Evolutionary conservation across 2,329 filamentous ascomycete genomes (phyloP), one percentile per base, ranked within the genome.

Genomic region (Pseudogymnoascus sp.): DNA sequence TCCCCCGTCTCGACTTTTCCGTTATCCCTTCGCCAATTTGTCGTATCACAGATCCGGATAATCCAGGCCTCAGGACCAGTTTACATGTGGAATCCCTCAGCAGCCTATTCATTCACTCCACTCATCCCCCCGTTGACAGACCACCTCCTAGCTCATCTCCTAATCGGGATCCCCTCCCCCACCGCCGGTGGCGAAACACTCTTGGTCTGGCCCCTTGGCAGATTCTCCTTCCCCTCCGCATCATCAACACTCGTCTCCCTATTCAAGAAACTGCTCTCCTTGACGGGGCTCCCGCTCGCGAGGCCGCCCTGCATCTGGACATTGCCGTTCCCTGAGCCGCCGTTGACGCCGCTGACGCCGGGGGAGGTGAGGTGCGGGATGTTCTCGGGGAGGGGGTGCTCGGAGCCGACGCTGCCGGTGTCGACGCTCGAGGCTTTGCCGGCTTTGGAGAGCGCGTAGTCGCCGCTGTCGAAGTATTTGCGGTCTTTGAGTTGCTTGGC

Each of bases 401-500:
- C 89, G 72, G 91, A 93, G 72, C 95, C 95, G 73, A 99, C 91
- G 72, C 89, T 89, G 74, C 93, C 96, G 65, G 96, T 91, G 74
- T 96, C 93, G 72, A 95, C 89, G 74, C 95, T 90, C 73, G 93
- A 90, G 76, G 91, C 92, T 80, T 97, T 97, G 78, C 95, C 95
- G 65, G 95, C 95, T 81, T 97, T 96, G 77, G 90, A 93, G 79
- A 96, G 90, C 73, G 93, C 93, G 73, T 96, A 97, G 80, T 97
- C 92, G 73, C 92, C 93, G 65, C 90, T 95, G 81, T 97, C 92
- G 78, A 97, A 97, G 81, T 96, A 97, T 81, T 96, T 99, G 81
- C 95, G 93, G 77, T 97, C 95, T 84, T 97, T 97, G 75, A 97
- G 86, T 76, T 97, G 96, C 82, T 96, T 96, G 82, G 93, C 91